Percentiles rank a stretch among this genome's conserved stretches.
phyloP scores from a whole-genome alignment of 2,329 filamentous ascomycete species.

The Stenocarpella maydis region DNA sequence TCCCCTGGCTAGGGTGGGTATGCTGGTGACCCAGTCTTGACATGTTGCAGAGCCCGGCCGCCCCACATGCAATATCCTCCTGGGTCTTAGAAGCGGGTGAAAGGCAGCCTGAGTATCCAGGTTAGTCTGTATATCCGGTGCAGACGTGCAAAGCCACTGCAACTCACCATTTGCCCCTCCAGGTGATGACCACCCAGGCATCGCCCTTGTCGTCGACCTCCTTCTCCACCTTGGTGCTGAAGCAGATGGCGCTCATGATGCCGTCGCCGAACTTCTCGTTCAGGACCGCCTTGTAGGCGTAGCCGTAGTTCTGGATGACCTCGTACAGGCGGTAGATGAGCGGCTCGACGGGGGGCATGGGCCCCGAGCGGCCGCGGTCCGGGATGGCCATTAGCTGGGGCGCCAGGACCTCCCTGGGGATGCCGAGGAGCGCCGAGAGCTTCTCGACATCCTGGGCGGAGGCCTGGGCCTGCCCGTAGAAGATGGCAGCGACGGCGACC shows the following conservation, averaged over 20 bases:
- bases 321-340: slow-evolving; percentile 92
- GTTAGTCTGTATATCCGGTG: slow-evolving; percentile 14
- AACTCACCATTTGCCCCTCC: slow-evolving; percentile 83
- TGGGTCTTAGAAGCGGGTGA: slow-evolving; percentile 45
- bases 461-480: slow-evolving; percentile 77
- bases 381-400: slow-evolving; percentile 76
- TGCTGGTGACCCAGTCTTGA: background rate
- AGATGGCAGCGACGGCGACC: slow-evolving; percentile 85
- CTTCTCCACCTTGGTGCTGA: slow-evolving; percentile 91
- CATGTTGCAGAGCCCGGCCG: background rate
- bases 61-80: background rate
- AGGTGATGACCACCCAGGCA: slow-evolving; percentile 84
- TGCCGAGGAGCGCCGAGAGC: slow-evolving; percentile 65
- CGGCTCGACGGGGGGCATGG: slow-evolving; percentile 86
- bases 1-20: too few species aligned
- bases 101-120: slow-evolving; percentile 45
- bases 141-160: background rate
- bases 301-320: slow-evolving; percentile 96
- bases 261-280: slow-evolving; percentile 96
- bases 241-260: slow-evolving; percentile 96
- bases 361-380: slow-evolving; percentile 79
- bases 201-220: slow-evolving; percentile 85
- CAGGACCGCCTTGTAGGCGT: slow-evolving; percentile 92
- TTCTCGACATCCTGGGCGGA: slow-evolving; percentile 60
- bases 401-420: slow-evolving; percentile 62